Evolutionary conservation across 495 filamentous ascomycete species (phyloP).

Genomic region (Amphirosellinia nigrospora): DNA sequence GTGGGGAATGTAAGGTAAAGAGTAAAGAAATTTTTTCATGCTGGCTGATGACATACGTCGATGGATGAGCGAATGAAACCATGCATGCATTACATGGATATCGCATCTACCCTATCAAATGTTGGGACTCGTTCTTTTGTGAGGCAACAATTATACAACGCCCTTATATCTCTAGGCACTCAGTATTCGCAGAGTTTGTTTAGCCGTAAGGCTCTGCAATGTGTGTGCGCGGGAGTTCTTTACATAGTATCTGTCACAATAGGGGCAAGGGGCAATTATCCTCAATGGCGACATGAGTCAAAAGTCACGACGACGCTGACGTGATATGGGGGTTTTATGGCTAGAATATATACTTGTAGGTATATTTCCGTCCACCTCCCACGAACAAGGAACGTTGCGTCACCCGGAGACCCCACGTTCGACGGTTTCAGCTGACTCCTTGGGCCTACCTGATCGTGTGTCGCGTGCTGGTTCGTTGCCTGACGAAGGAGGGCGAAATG

Average conservation of each 20-base stretch:
- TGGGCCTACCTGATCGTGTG: slow-evolving; percentile 21
- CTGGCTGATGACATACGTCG: slow-evolving; percentile 9
- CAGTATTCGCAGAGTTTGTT: not conserved
- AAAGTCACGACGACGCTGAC: slow-evolving; percentile 10
- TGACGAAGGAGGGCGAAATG: slow-evolving; percentile 20
- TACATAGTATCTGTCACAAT: no score
- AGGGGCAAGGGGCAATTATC: not conserved
- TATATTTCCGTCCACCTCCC: not conserved
- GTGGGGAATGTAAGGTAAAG: slow-evolving; percentile 9
- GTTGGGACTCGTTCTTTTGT: not conserved
- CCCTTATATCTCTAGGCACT: no score
- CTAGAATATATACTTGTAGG: not conserved
- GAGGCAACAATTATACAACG: not conserved
- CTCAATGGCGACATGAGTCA: not conserved
- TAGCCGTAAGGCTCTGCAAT: not conserved
- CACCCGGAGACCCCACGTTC: slow-evolving; percentile 24
- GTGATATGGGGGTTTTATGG: slow-evolving; percentile 10
- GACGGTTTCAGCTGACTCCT: slow-evolving; percentile 25
- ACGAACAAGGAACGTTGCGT: slow-evolving; percentile 15
- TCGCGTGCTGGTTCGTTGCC: slow-evolving; percentile 27
- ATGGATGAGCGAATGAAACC: not conserved
- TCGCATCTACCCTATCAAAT: slow-evolving; percentile 4
- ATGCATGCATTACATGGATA: slow-evolving; percentile 3
- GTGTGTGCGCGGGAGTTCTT: not conserved
- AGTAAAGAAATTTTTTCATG: slow-evolving; percentile 7